phyloP scores from a whole-genome alignment of 306 rosid species.

The Canavalia ensiformis region DNA sequence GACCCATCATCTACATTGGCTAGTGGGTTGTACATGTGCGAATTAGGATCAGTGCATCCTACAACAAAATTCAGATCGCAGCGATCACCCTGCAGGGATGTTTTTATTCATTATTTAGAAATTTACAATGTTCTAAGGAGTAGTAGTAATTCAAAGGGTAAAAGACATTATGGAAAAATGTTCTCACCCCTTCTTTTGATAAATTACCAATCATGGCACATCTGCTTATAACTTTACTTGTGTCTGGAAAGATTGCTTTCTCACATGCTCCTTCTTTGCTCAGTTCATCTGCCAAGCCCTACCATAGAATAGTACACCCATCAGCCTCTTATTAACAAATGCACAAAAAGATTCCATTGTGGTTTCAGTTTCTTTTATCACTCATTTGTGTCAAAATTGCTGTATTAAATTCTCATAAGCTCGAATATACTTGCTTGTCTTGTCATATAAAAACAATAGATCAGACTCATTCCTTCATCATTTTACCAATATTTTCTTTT shows the following conservation, averaged over 20 bases:
- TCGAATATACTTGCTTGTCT: background rate
- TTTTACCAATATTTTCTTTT: conserved; percentile 8
- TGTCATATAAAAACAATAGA: background rate
- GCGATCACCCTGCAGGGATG: conserved; percentile 80
- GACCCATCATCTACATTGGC: conserved; percentile 96
- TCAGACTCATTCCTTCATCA: background rate
- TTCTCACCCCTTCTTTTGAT: conserved; percentile 81
- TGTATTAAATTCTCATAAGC: background rate
- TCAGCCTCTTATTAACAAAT: conserved; percentile 17
- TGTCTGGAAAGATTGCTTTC: conserved; percentile 85
- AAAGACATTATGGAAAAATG: conserved; percentile 29
- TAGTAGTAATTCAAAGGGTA: background rate
- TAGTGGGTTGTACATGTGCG: conserved; percentile 67
- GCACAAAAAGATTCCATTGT: background rate
- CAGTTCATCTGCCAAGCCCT: conserved; percentile 88
- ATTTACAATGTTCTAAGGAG: background rate
- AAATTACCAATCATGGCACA: conserved; percentile 87
- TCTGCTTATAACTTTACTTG: conserved; percentile 57
- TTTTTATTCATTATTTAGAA: conserved; percentile 35
- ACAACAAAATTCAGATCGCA: conserved; percentile 71
- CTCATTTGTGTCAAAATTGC: conserved; percentile 6
- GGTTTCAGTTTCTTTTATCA: conserved; percentile 2
- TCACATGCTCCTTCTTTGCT: conserved; percentile 92
- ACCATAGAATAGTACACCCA: conserved; percentile 12
- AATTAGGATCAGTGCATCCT: conserved; percentile 92